Conservation (phyloP, 1,284 basidiomycete species). For the Heterobasidion occidentale region DNA sequence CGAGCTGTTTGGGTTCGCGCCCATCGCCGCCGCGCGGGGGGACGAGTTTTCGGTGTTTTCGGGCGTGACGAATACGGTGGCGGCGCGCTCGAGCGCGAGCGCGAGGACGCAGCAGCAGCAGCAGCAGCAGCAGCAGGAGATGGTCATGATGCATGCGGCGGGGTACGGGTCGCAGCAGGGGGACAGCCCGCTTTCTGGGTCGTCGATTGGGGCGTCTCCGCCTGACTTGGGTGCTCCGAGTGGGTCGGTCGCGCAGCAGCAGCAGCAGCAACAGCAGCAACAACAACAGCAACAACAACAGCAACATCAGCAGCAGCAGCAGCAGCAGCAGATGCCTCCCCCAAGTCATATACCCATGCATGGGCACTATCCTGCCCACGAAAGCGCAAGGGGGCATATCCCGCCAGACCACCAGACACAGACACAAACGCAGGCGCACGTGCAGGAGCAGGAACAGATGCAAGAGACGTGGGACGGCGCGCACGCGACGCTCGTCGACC, state of each 20-base stretch:
- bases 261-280: background rate
- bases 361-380: background rate
- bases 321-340: background rate
- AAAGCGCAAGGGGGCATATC: background rate
- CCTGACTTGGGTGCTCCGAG: slow-evolving; percentile 10
- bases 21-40: slow-evolving; percentile 37
- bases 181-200: slow-evolving; percentile 8
- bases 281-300: too few species aligned
- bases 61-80: slow-evolving; percentile 10
- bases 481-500: slow-evolving; percentile 53
- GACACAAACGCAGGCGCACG: background rate
- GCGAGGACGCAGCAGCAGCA: background rate
- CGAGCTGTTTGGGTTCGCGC: slow-evolving; percentile 25
- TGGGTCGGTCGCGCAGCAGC: background rate
- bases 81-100: slow-evolving; percentile 7
- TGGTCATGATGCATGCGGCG: background rate
- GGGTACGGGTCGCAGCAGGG: background rate
- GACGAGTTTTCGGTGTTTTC: slow-evolving; percentile 65
- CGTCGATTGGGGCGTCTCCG: slow-evolving; percentile 11
- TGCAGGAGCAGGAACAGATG: background rate
- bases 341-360: background rate
- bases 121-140: background rate
- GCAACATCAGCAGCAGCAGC: background rate
- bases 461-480: slow-evolving; percentile 22
- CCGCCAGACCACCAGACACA: background rate